Conservation (phyloP, 1,139 yeast species). For the Petasospora fabianii region DNA sequence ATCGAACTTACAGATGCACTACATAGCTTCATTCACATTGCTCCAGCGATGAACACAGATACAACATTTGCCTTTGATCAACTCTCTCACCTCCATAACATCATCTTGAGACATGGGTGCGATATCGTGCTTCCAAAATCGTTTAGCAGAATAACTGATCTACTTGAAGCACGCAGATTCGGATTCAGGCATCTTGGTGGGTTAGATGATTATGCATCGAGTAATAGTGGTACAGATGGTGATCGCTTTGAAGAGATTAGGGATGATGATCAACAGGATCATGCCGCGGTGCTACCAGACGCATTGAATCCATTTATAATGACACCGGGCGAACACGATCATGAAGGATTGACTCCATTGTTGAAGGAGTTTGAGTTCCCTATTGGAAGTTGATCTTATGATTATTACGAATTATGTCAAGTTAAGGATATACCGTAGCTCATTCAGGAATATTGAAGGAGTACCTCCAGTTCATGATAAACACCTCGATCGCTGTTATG, state of each 20-base stretch:
- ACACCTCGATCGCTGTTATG: no score
- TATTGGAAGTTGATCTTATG: background rate
- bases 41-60: background rate
- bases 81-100: conserved; percentile 6
- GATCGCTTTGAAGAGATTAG: conserved; percentile 5
- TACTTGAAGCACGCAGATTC: conserved; percentile 5
- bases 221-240: background rate
- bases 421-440: no score
- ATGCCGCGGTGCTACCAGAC: no score
- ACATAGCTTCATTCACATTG: conserved; percentile 11
- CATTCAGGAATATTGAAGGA: no score
- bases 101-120: conserved; percentile 4
- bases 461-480: no score
- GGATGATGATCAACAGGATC: conserved; percentile 5
- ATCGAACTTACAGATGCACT: conserved; percentile 22
- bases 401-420: no score
- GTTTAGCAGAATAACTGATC: conserved; percentile 4
- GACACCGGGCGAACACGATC: background rate
- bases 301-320: background rate
- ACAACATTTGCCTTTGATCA: conserved; percentile 9
- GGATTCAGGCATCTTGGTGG: conserved; percentile 9
- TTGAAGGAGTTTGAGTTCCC: conserved; percentile 9
- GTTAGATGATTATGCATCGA: background rate
- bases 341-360: conserved; percentile 3
- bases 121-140: conserved; percentile 4